phyloP scores from a whole-genome alignment of 257 asterid species.

The Solanum chiquidenum region DNA sequence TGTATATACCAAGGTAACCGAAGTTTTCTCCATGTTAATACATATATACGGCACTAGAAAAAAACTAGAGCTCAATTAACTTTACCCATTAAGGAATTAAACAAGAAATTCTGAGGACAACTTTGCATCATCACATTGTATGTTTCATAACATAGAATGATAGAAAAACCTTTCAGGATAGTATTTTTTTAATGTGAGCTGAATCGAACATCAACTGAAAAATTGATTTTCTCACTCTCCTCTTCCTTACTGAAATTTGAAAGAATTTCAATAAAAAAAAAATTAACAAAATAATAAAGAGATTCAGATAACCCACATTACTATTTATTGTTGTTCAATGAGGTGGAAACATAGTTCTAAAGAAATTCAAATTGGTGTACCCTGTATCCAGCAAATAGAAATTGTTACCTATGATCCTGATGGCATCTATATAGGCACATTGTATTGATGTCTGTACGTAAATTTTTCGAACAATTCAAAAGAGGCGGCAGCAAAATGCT shows the following conservation, averaged over 20 bases:
- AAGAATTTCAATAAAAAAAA: background rate
- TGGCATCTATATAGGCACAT: constrained; percentile 10
- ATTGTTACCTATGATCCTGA: constrained; percentile 33
- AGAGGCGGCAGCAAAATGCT: constrained; percentile 8
- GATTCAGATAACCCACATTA: background rate
- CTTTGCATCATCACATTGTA: background rate
- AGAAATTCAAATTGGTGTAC: background rate
- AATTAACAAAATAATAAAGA: background rate
- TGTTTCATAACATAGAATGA: background rate
- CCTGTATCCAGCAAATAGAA: background rate
- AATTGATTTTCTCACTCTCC: background rate
- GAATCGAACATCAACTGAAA: background rate
- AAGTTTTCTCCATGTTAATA: background rate
- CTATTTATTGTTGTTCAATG: background rate
- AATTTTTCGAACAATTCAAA: constrained; percentile 7
- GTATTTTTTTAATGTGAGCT: background rate
- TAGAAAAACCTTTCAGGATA: background rate
- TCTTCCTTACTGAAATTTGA: background rate
- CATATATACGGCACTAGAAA: background rate
- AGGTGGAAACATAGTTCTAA: background rate
- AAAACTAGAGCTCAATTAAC: background rate
- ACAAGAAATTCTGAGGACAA: background rate
- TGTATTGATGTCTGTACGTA: constrained; percentile 3
- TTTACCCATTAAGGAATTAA: background rate
- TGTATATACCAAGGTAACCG: background rate